Evolutionary conservation across 441 rosid species (phyloP), one percentile per base, ranked within the genome.

Genomic region (Corymbia citriodora): DNA sequence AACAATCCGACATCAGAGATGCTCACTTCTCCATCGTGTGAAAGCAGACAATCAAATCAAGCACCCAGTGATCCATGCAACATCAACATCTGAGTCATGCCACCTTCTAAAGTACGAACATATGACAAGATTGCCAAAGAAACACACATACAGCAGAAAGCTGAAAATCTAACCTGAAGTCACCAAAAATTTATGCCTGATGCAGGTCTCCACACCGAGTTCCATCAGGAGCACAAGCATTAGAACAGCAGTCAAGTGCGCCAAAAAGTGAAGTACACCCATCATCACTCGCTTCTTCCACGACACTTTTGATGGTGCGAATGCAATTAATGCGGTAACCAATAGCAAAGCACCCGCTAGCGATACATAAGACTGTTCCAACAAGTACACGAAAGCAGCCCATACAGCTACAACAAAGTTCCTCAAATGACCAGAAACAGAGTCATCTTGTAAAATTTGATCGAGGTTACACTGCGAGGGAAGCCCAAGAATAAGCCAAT

Each of bases 171-270:
- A 89, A 95, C 99, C 99, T 89, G 99, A 97, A 87, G 98, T 97
- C 91, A 98, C 99, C 50, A 98, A 95, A 13, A 98, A 95, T 52
- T 96, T 95, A 95, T 98, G 99, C 89, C 95, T 94, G 91, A 97
- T 95, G 89, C 99, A 97, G 9, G 94, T 96, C 94, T 98, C 99
- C 57, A 97, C 92, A 91, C 99, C 99, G 93, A 98, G 90, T 91
- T 98, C 99, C 93, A 98, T 88, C 90, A 97, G 95, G 95, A 98
- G 91, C 99, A 97, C 95, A 92, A 98, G 98, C 94, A 97, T 93
- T 65, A 97, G 91, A 88, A 99, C 99, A 21, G 99, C 94, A 85
- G 96, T 93, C 90, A 97, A 94, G 94, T 98, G 99, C 48, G 99
- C 94, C 89, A 94, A 92, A 91, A 97, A 98, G 94, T 98, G 99